phyloP scores from a whole-genome alignment of 345 rosid species.

The Ceriops zippeliana region DNA sequence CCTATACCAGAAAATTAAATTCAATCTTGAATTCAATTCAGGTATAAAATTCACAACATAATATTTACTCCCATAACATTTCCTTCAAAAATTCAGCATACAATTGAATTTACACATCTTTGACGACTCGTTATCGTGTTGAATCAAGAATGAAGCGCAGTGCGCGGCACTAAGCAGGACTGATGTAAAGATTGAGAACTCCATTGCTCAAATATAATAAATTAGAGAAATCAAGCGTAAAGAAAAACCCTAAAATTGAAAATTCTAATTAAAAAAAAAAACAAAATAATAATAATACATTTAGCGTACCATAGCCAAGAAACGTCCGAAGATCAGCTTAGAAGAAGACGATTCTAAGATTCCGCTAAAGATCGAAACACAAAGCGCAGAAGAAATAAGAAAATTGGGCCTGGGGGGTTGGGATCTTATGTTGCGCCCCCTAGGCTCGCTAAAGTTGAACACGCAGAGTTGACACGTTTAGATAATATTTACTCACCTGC shows the following conservation, averaged over 20 bases:
- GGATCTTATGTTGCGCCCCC: no score
- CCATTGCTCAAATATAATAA: no score
- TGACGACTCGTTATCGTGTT: no score
- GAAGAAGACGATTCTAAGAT: not conserved
- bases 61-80: no score
- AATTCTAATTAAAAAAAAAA: not conserved
- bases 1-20: slow-evolving; percentile 35
- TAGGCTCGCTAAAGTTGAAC: not conserved
- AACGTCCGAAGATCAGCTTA: not conserved
- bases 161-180: no score
- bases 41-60: no score
- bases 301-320: slow-evolving; percentile 12
- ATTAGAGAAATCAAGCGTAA: no score
- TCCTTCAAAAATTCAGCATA: no score
- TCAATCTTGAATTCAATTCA: not conserved
- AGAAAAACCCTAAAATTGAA: no score
- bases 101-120: no score
- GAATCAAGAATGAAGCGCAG: no score
- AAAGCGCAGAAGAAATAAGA: not conserved
- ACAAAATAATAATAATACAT: not conserved
- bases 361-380: not conserved
- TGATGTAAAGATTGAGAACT: not conserved
- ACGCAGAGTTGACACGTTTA: slow-evolving; percentile 2
- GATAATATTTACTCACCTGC: not conserved
- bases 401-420: not conserved